Evolutionary conservation across 1,284 basidiomycete genomes (phyloP).

Genomic region (Ustilago shanxiensis): DNA sequence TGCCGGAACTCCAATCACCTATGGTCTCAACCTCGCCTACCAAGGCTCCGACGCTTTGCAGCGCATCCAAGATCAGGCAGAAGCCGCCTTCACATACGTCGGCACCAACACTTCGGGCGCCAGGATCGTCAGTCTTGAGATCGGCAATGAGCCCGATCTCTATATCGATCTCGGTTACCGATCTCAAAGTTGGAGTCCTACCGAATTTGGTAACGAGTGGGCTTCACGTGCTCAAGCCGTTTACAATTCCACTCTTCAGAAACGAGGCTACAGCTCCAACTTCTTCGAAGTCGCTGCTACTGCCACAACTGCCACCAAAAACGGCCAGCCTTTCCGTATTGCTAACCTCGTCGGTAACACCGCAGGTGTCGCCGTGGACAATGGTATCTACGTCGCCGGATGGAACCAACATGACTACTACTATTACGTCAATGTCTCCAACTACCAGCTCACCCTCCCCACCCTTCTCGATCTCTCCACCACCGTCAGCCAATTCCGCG

Average conservation of each 20-base stretch:
- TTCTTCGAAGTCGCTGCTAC: constrained; percentile 62
- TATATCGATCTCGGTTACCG: constrained; percentile 55
- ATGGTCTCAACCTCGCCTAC: constrained; percentile 59
- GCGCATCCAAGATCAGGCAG: constrained; percentile 43
- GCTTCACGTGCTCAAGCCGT: constrained; percentile 35
- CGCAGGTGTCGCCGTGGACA: constrained; percentile 48
- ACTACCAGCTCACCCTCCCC: constrained; percentile 38
- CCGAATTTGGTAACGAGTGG: constrained; percentile 55
- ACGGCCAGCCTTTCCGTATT: constrained; percentile 55
- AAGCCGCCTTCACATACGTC: constrained; percentile 38
- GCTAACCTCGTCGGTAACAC: constrained; percentile 53
- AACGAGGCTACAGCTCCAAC: constrained; percentile 34
- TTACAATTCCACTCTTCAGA: constrained; percentile 48
- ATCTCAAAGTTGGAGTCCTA: constrained; percentile 23
- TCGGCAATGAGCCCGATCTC: constrained; percentile 63
- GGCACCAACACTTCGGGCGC: constrained; percentile 27
- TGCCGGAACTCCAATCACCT: constrained; percentile 55
- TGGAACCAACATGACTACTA: constrained; percentile 66
- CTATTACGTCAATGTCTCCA: constrained; percentile 57
- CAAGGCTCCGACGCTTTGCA: constrained; percentile 36
- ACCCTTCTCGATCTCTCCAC: constrained; percentile 50
- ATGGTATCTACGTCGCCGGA: constrained; percentile 61
- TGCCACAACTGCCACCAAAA: constrained; percentile 58
- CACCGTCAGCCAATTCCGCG: constrained; percentile 48
- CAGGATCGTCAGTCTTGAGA: constrained; percentile 56